Percentiles rank a stretch among this genome's conserved stretches.
Conservation (phyloP, 306 rosid genomes). For the Lotus japonicus region DNA sequence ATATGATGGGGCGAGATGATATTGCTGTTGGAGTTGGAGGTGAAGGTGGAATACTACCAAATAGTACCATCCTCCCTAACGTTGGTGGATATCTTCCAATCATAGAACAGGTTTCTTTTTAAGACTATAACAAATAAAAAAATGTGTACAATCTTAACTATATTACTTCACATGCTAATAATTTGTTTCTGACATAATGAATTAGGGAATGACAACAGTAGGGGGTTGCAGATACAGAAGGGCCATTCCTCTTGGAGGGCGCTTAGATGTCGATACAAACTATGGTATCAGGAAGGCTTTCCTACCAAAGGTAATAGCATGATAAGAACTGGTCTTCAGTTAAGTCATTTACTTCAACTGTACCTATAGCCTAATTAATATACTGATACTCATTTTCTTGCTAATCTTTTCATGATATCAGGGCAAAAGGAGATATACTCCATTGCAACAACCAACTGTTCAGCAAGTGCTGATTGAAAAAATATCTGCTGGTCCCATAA, state of each 20-base stretch:
- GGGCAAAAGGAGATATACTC: constrained; percentile 71
- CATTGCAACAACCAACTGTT: constrained; percentile 59
- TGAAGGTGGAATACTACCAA: constrained; percentile 64
- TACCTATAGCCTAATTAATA: not conserved
- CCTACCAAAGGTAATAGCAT: constrained; percentile 49
- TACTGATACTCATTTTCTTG: not conserved
- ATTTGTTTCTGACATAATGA: not conserved
- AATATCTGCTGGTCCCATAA: constrained; percentile 72
- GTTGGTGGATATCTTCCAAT: constrained; percentile 93
- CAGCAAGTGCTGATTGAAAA: constrained; percentile 86
- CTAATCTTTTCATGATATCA: constrained; percentile 27
- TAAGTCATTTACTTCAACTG: not conserved
- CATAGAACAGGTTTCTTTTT: constrained; percentile 56
- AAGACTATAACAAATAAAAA: no score
- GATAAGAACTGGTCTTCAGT: no score
- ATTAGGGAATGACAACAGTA: constrained; percentile 55
- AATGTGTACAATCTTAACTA: no score
- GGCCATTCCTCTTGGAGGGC: constrained; percentile 78
- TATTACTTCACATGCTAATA: not conserved
- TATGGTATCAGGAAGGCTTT: constrained; percentile 70
- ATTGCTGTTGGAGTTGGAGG: constrained; percentile 85
- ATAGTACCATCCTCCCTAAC: constrained; percentile 60
- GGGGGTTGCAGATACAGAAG: constrained; percentile 77
- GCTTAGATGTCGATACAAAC: constrained; percentile 69
- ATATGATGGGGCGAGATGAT: constrained; percentile 92